These are phyloP conservation scores for Rosa hybrid DNA, from an alignment of 331 rosid species.

Conservation along the genomic window DNA sequence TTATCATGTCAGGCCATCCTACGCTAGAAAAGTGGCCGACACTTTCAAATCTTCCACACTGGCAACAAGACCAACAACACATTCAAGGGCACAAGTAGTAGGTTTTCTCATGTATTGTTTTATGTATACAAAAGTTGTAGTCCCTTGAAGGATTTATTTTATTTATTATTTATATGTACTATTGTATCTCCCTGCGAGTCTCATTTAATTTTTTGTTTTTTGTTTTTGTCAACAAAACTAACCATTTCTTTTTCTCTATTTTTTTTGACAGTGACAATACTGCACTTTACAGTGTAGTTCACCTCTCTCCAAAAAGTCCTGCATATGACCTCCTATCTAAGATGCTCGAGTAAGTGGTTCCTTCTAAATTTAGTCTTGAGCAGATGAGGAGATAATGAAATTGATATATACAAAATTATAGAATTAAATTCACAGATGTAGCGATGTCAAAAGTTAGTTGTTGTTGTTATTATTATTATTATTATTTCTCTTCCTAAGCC, in stretches of 20 bases:
- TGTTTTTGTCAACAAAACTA: background rate
- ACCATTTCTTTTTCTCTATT: background rate
- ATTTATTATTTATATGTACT: background rate
- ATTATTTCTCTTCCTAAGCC: background rate
- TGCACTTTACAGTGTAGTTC: conserved; percentile 68
- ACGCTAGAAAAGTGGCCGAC: conserved; percentile 96
- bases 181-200: background rate
- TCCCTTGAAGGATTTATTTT: background rate
- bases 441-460: background rate
- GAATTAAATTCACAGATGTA: conserved; percentile 12
- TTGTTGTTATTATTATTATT: too few relatives aligned
- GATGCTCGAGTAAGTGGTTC: conserved; percentile 95
- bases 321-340: conserved; percentile 89
- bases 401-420: background rate
- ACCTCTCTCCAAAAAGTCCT: conserved; percentile 73
- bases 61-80: conserved; percentile 76
- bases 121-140: conserved; percentile 10
- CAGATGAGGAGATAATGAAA: background rate
- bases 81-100: conserved; percentile 90
- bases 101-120: conserved; percentile 21
- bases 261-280: conserved; percentile 70
- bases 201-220: background rate
- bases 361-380: conserved; percentile 23
- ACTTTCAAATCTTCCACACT: conserved; percentile 83
- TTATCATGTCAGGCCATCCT: conserved; percentile 83